phyloP scores from a whole-genome alignment of 805 yeast genomes.

The Candida parachauliodes region DNA sequence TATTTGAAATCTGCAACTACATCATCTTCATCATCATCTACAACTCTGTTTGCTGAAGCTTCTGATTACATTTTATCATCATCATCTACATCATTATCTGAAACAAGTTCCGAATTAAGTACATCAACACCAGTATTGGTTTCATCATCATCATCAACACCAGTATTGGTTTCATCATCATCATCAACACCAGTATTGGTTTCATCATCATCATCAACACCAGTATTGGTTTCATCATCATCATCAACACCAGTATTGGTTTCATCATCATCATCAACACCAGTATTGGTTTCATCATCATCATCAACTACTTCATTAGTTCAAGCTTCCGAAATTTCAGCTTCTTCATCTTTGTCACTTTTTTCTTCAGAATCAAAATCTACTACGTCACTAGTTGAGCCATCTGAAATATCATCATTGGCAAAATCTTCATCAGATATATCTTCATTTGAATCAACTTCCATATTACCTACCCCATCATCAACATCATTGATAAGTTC shows the following conservation, averaged over 20 bases:
- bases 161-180: slow-evolving; percentile 2
- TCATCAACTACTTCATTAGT: slow-evolving; percentile 4
- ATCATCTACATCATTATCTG: neutral
- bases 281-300: neutral
- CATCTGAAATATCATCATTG: neutral
- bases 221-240: slow-evolving; percentile 2
- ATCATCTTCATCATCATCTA: neutral
- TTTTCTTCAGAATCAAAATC: neutral
- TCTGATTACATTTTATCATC: neutral
- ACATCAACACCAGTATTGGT: slow-evolving; percentile 2
- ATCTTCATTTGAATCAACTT: no score
- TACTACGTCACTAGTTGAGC: neutral
- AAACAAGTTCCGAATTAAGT: neutral
- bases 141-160: neutral
- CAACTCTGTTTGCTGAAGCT: neutral
- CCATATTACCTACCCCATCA: no score
- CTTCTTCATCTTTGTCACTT: neutral
- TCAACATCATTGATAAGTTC: no score
- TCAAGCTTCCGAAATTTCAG: slow-evolving; percentile 1
- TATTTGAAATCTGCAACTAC: no score
- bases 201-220: neutral
- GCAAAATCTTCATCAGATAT: no score
- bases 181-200: slow-evolving; percentile 2
- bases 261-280: neutral
- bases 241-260: slow-evolving; percentile 2